Percentiles rank a stretch among this genome's conserved stretches.
These are phyloP conservation scores for Cadophora sp. DNA, from an alignment of 2,329 filamentous ascomycete species.

Conservation along the genomic window DNA sequence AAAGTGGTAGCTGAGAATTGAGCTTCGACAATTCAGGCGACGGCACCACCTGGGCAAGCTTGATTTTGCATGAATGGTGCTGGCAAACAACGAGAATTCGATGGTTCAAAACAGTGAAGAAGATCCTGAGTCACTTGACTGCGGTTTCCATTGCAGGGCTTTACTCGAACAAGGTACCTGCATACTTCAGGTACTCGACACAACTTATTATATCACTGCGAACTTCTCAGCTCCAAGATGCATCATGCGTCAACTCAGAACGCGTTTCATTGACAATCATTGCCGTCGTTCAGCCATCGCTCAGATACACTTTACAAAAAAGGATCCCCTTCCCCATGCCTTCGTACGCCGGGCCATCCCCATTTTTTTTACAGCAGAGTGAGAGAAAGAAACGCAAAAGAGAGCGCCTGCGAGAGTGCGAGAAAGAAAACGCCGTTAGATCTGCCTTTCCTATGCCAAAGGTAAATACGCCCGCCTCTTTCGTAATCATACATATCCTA, in stretches of 20 bases:
- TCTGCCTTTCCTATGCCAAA: conserved; percentile 22
- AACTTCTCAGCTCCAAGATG: neutral
- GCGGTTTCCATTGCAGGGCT: neutral
- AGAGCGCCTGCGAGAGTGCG: neutral
- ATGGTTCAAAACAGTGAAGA: too few relatives aligned
- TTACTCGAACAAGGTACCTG: neutral
- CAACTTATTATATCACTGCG: neutral
- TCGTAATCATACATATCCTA: conserved; percentile 33
- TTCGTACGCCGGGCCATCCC: conserved; percentile 7
- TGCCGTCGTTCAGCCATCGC: conserved; percentile 10
- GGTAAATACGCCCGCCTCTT: conserved; percentile 28
- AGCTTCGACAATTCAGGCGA: too few relatives aligned
- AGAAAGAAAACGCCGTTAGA: conserved; percentile 18
- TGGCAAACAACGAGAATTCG: too few relatives aligned
- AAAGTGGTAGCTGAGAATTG: too few relatives aligned
- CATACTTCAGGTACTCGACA: too few relatives aligned
- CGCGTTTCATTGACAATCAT: conserved; percentile 17
- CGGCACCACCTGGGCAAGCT: too few relatives aligned
- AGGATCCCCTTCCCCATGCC: conserved; percentile 5
- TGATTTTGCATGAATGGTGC: too few relatives aligned
- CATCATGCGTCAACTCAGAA: neutral
- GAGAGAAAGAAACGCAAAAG: too few relatives aligned
- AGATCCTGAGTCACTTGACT: too few relatives aligned
- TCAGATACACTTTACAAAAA: conserved; percentile 12
- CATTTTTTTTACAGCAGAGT: conserved; percentile 10